Base-by-base conservation (phyloP, 495 filamentous ascomycete species). In the Neurospora sp. region DNA sequence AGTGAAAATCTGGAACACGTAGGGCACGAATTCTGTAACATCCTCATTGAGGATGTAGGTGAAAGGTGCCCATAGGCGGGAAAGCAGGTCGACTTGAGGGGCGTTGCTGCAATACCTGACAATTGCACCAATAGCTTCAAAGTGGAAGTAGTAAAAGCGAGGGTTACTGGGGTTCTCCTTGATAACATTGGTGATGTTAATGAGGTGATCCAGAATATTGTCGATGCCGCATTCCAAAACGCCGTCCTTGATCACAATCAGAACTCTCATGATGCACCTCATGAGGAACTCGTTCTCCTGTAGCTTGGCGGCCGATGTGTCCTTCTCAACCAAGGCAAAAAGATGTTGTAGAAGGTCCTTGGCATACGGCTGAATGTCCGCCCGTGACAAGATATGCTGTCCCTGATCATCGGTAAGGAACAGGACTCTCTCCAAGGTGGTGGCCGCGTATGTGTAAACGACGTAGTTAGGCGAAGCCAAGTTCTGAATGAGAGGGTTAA, bases 241-340 rank as follows among this genome's bases (percentile, higher is more conserved):
- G 86, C 69, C 89, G 88, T 97, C 95, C 78, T 90, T 92, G 80
- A 97, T 91, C 72, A 97, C 93, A 74, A 98, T 92, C 73, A 99
- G 84, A 10, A 98, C 94, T 71, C 96, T 88, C 96, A 99, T 99
- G 38, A 97, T 92, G 81, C 96, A 98, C 71, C 92, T 91, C 94
- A 99, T 98, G 75, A 99, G 82, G 80, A 97, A 99, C 79, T 99
- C 96, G 78, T 99, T 98, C 82, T 99, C 96, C 79, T 98, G 96
- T 73, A 98, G 89, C 86, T 98, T 98, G 76, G 95, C 89, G 27
- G 96, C 91, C 11, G 90, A 90, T 0, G 85, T 83, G 74, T 97
- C 90, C 74, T 90, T 91, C 75, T 95, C 90, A 72, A 99, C 93
- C 18, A 99, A 84, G 59, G 88, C 88, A 85, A 99, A 98, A n/a